Base-by-base conservation (phyloP, 352 stramenopile species). In the Peronosclerospora sorghi region DNA sequence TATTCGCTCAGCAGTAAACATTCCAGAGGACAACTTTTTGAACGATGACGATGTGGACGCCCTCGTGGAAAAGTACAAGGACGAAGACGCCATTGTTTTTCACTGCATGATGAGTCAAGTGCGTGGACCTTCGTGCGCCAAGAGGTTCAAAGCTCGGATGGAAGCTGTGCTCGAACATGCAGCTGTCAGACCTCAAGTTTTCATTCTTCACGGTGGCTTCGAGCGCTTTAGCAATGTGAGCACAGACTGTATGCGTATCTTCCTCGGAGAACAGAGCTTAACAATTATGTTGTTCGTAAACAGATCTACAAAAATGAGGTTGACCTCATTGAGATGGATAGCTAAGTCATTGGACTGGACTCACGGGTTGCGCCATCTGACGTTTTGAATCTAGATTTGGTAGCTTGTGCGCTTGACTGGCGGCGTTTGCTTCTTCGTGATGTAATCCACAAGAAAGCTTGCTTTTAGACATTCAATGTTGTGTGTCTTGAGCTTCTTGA, bases 91-190 rank as follows among this genome's bases (percentile, higher is more conserved):
- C 36, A 65, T 93, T 54, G 70, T 93, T 18, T 90, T 93, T 48
- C 80, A 93, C 59, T 93, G 80, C 64, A 90, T 90, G 75, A 65
- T 93, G 61, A 93, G 76, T 27, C 80, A 92, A 53, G 62, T 92
- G 32, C 80, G 80, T 27, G 80, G 76, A 1, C 80, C 80, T 13
- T 75, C 65, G n/a, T 92, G 80, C 41, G 80, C 80, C 29, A 69
- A 73, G 32, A 74, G 80, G 20, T 89, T 92, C 42, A 64, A 77
- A 42, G 56, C 61, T 42, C 75, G 80, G 26, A 64, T 89, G 55
- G 53, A 66, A 0, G 44, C 71, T 19, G 49, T 82, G 35, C 40
- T 83, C 14, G 56, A 77, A 18, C 60, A 64, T n/a, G 56, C 35
- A 5, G 62, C 62, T 1, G 47, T 64, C 27, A 70, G 68, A 39